Conservation (phyloP, 208 protist species). For the Leishmania braziliensis region DNA sequence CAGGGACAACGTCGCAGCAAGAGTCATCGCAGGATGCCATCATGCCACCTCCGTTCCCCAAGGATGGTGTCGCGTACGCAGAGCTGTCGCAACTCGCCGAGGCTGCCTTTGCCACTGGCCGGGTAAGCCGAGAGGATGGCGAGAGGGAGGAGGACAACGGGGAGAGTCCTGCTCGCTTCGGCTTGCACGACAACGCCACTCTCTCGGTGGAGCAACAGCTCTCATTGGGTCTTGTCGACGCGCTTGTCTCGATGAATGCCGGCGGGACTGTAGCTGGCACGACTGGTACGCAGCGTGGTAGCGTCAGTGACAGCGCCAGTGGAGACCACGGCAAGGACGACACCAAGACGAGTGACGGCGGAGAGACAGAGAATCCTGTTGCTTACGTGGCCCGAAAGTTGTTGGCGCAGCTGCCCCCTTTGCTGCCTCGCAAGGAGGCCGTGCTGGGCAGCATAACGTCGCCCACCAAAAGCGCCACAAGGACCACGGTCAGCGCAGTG, state of each 20-base stretch:
- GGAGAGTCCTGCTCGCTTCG: slow-evolving; percentile 90
- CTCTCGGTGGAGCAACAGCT: slow-evolving; percentile 84
- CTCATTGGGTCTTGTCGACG: slow-evolving; percentile 46
- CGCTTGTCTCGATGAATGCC: slow-evolving; percentile 55
- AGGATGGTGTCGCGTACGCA: slow-evolving; percentile 46
- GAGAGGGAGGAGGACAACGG: neutral
- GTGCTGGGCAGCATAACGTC: slow-evolving; percentile 34
- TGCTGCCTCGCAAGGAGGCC: slow-evolving; percentile 52
- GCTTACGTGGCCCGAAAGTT: slow-evolving; percentile 58
- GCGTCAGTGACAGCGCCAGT: slow-evolving; percentile 35
- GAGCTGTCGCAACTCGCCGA: slow-evolving; percentile 63
- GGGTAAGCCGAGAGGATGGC: slow-evolving; percentile 31
- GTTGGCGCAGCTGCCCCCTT: slow-evolving; percentile 54
- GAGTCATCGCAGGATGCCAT: slow-evolving; percentile 41
- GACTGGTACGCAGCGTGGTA: neutral
- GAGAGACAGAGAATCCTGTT: slow-evolving; percentile 33
- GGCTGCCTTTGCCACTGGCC: slow-evolving; percentile 50
- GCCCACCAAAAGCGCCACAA: neutral
- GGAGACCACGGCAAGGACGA: slow-evolving; percentile 34
- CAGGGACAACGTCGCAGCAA: slow-evolving; percentile 30
- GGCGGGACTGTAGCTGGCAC: slow-evolving; percentile 26
- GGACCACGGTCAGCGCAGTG: slow-evolving; percentile 11
- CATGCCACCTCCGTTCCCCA: slow-evolving; percentile 55
- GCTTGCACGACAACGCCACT: slow-evolving; percentile 94
- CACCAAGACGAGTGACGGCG: slow-evolving; percentile 21